phyloP scores from a whole-genome alignment of 2,329 filamentous ascomycete species.

The Aspergillus ustus region DNA sequence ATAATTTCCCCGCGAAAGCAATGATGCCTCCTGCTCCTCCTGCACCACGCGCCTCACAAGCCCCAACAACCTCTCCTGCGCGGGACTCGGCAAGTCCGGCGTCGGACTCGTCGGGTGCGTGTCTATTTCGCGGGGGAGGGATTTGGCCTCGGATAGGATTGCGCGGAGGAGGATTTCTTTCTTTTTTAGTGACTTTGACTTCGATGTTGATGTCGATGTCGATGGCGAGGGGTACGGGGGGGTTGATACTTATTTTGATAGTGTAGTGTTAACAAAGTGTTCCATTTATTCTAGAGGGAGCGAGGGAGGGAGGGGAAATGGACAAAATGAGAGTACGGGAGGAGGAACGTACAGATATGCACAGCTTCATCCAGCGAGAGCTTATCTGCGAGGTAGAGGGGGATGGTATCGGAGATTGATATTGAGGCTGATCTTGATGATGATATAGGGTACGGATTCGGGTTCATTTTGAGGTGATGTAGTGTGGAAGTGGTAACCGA shows the following conservation, averaged over 20 bases:
- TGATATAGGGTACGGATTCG: too few relatives aligned
- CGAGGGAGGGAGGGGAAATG: not conserved
- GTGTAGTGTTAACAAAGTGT: not conserved
- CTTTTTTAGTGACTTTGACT: too few relatives aligned
- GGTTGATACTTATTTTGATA: not conserved
- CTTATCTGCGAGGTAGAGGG: constrained; percentile 4
- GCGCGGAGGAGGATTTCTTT: not conserved
- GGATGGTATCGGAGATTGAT: not conserved
- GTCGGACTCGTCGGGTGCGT: constrained; percentile 7
- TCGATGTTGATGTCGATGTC: too few relatives aligned
- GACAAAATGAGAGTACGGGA: too few relatives aligned
- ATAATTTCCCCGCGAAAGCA: too few relatives aligned
- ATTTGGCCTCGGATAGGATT: constrained; percentile 7
- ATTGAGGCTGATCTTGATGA: too few relatives aligned
- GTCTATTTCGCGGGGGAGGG: constrained; percentile 8
- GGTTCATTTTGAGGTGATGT: not conserved
- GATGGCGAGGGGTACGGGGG: too few relatives aligned
- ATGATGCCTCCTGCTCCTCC: too few relatives aligned
- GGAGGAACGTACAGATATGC: not conserved
- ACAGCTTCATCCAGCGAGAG: not conserved
- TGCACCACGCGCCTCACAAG: not conserved
- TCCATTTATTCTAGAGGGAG: not conserved
- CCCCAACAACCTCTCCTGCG: constrained; percentile 3
- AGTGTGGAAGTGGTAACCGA: not conserved
- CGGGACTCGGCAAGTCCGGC: constrained; percentile 3